phyloP scores from a whole-genome alignment of 805 yeast genomes.

The Cephaloascus fragrans region DNA sequence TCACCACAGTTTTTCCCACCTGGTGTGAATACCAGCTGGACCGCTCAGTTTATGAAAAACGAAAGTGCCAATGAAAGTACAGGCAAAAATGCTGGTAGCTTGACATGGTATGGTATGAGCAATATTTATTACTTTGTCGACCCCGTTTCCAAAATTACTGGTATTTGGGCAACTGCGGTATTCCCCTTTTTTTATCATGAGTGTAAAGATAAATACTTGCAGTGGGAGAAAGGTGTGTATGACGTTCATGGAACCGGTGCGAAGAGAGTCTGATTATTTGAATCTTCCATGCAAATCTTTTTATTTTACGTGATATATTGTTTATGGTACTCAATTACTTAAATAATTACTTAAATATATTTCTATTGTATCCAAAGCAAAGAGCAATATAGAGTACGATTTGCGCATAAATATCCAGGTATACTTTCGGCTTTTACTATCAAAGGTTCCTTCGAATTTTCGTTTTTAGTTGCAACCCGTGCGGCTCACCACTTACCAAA shows the following conservation, averaged over 20 bases:
- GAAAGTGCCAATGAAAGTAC: constrained; percentile 13
- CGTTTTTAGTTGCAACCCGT: too few species aligned
- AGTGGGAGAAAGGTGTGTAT: background rate
- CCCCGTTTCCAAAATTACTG: constrained; percentile 24
- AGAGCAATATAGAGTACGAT: too few species aligned
- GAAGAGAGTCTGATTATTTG: background rate
- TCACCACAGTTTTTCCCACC: constrained; percentile 10
- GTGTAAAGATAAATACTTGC: background rate
- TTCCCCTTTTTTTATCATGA: constrained; percentile 18
- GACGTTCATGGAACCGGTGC: background rate
- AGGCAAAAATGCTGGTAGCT: constrained; percentile 24
- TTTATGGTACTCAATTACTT: too few species aligned
- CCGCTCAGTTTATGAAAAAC: constrained; percentile 16
- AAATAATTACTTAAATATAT: too few species aligned
- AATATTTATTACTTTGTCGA: constrained; percentile 33
- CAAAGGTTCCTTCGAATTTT: too few species aligned
- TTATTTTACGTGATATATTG: too few species aligned
- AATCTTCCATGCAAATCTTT: background rate
- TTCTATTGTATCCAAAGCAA: background rate
- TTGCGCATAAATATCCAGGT: background rate
- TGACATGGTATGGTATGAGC: constrained; percentile 30
- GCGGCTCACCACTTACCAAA: too few species aligned
- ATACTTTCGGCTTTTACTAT: too few species aligned
- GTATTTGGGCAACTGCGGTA: constrained; percentile 25
- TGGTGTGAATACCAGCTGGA: constrained; percentile 16